These are phyloP conservation scores for Leptomonas pyrrhocoris DNA, from an alignment of 208 protist species.

Conservation along the genomic window DNA sequence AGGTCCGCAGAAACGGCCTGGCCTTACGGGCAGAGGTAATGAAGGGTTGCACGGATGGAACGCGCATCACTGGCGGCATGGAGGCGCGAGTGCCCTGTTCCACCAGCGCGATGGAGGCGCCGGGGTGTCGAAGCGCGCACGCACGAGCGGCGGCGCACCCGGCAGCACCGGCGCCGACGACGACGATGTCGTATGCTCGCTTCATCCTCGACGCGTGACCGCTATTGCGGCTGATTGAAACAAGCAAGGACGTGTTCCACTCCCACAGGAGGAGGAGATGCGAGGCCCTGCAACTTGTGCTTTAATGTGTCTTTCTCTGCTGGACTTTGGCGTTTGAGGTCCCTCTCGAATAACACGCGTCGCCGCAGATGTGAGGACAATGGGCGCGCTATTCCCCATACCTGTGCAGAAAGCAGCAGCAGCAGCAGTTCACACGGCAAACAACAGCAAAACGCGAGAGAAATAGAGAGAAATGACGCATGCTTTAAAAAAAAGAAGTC, in stretches of 20 bases:
- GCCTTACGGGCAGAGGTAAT: conserved; percentile 36
- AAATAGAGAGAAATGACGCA: too few species aligned
- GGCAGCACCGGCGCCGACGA: conserved; percentile 72
- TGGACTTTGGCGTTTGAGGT: background rate
- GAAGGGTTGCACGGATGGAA: conserved; percentile 64
- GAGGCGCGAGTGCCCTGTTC: conserved; percentile 46
- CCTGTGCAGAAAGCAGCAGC: too few species aligned
- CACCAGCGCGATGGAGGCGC: conserved; percentile 59
- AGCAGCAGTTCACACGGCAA: background rate
- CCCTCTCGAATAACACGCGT: too few species aligned
- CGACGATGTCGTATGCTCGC: conserved; percentile 63
- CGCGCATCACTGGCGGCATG: conserved; percentile 42
- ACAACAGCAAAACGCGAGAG: background rate
- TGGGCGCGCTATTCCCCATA: too few species aligned
- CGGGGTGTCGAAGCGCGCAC: conserved; percentile 53
- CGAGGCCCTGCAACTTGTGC: too few species aligned
- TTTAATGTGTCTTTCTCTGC: too few species aligned
- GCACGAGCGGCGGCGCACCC: conserved; percentile 66
- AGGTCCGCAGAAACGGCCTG: conserved; percentile 33
- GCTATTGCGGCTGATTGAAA: conserved; percentile 6
- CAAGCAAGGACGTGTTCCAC: conserved; percentile 6
- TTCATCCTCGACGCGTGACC: conserved; percentile 18
- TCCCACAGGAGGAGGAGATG: too few species aligned
- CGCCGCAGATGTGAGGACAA: too few species aligned
- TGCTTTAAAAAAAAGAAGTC: background rate